Percentiles rank a stretch among this genome's conserved stretches.
Conservation (phyloP, 176 grass and related monocot species). For the Triticum dicoccoides region DNA sequence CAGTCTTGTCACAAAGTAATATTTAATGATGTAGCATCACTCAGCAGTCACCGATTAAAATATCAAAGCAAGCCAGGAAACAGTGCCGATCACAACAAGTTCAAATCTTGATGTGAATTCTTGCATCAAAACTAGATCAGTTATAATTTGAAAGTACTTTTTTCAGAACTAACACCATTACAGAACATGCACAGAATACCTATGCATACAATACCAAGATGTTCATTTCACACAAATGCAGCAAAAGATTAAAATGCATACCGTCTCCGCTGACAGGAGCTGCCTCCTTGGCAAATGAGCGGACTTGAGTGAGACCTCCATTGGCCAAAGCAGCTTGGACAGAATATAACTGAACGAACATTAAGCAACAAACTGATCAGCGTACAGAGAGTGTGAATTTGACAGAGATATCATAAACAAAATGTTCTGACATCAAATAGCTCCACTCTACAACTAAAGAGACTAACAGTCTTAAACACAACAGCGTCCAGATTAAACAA, state of each 20-base stretch:
- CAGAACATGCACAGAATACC: background rate
- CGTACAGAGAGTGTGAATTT: background rate
- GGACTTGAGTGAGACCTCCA: slow-evolving; percentile 45
- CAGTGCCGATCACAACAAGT: background rate
- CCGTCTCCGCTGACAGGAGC: slow-evolving; percentile 78
- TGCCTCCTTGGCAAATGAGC: slow-evolving; percentile 63
- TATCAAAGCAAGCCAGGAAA: background rate
- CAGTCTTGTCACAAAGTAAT: background rate
- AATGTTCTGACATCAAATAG: background rate
- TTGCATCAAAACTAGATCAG: background rate
- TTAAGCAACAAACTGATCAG: background rate
- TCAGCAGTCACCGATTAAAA: background rate
- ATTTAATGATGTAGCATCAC: background rate
- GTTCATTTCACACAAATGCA: background rate
- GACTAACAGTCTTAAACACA: background rate
- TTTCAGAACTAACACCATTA: background rate
- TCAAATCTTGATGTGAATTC: background rate
- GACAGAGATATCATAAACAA: background rate
- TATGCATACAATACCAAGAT: background rate
- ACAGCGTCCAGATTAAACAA: background rate
- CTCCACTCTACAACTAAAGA: background rate
- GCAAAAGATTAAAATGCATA: slow-evolving; percentile 29
- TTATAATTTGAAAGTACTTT: background rate
- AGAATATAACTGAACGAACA: slow-evolving; percentile 61
- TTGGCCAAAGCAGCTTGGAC: slow-evolving; percentile 59